Base-by-base conservation (phyloP, 2,329 filamentous ascomycete genomes). In the Alternaria ethzedia region DNA sequence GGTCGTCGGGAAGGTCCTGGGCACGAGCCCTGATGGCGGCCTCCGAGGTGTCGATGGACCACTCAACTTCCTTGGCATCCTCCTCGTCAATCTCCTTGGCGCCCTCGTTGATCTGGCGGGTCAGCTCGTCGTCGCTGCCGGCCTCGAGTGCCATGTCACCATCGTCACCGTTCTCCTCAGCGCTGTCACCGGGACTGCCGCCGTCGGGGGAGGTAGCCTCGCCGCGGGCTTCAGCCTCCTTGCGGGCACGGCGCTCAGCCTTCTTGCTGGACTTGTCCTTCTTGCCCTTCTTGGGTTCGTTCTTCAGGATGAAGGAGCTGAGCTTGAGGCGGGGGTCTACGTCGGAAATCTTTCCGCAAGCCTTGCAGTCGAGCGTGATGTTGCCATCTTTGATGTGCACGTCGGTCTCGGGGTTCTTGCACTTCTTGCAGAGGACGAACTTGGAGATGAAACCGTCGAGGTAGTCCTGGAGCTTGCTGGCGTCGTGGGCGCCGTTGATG, bases 391-490 rank as follows among this genome's bases (percentile, higher is more conserved):
- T 97, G 87, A 98, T 93, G 78, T 91, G 89, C 78, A 98, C 91
- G 71, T 96, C 94, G 71, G 96, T 99, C 87, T 99, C 96, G 36
- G 96, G 96, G 82, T 99, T 99, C 89, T 97, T 97, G 91, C 96
- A 99, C 82, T 96, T 95, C 86, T 96, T 97, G 92, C 96, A 99
- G 69, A 99, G 94, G 77, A 99, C 96, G 74, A 98, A 99, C 85
- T 93, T 97, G 86, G 90, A 88, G 85, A 99, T 99, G 88, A 99
- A 99, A 75, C 94, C 94, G 81, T 98, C 95, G 52, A 99, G 92
- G 76, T 97, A 94, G 81, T 98, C 96, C 86, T 99, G 96, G 52
- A 99, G 91, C 87, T 98, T 98, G 82, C 87, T 85, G 67, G 95
- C 90, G 73, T 99, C 96, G 81, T 99, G 96, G 72, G 95, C 93